Percentiles rank a stretch among this genome's conserved stretches.
Evolutionary conservation across 2,329 filamentous ascomycete species (phyloP).

Genomic region (Paraconiothyrium sp.): DNA sequence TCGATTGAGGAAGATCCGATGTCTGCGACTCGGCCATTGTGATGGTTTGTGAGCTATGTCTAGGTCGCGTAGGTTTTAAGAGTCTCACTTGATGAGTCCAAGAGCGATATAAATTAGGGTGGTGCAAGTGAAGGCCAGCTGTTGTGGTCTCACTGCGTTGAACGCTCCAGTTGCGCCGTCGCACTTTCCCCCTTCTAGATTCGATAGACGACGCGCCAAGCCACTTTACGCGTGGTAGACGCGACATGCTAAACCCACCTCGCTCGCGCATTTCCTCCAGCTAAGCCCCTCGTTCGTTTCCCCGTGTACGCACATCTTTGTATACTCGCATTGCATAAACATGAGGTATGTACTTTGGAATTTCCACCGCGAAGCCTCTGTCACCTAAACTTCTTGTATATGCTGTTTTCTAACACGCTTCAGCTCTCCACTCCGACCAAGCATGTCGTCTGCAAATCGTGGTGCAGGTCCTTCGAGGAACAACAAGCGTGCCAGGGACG

Average conservation of each 20-base stretch:
- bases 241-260: conserved; percentile 13
- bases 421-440: conserved; percentile 84
- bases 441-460: conserved; percentile 84
- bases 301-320: conserved; percentile 15
- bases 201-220: conserved; percentile 22
- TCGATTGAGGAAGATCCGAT: conserved; percentile 29
- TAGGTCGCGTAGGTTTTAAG: background rate
- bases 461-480: conserved; percentile 66
- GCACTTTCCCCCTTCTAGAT: conserved; percentile 13
- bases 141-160: background rate
- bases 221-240: conserved; percentile 17
- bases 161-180: conserved; percentile 4
- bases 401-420: conserved; percentile 28
- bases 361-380: conserved; percentile 8
- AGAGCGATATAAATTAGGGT: background rate
- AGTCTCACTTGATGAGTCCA: background rate
- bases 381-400: conserved; percentile 30
- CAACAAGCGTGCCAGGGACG: conserved; percentile 74
- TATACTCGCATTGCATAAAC: conserved; percentile 19
- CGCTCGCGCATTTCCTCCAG: conserved; percentile 13
- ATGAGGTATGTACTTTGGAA: conserved; percentile 31
- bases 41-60: background rate
- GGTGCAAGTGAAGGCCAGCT: background rate
- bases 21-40: conserved; percentile 42
- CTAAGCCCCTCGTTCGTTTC: conserved; percentile 15